Evolutionary conservation across 495 filamentous ascomycete species (phyloP), one percentile per base, ranked within the genome.

Genomic region (Clohesyomyces aquaticus): DNA sequence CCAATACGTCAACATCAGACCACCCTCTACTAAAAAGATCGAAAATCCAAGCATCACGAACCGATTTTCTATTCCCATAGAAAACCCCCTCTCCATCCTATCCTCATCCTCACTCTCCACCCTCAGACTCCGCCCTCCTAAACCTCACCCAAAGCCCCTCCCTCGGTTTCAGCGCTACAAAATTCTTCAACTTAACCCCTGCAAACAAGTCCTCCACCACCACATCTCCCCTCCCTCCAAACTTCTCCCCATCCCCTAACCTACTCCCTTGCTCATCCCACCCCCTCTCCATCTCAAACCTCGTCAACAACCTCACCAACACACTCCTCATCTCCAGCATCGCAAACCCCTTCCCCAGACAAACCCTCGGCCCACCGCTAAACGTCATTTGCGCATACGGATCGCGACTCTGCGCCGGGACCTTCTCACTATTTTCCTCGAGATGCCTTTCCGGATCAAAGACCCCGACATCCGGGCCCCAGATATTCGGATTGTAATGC

Each of bases 271-370:
- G 4, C 22, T 45, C 23, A 25, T 45, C 46, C 49, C 49, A 43
- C 22, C 74, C 26, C 62, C 73, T 64, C 70, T 73, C 16, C 68
- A 74, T 61, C 68, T 74, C 55, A 45, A 32, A 42, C 68, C 72
- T n/a, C 14, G 51, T 49, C 29, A 63, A 14, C 22, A 63, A 10
- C 26, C 38, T 43, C 51, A 75, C 61, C 1, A 72, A 66, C 11
- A 73, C 65, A 49, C 50, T 54, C 59, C 70, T 69, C 51, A 75
- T 70, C 38, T 77, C 72, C 8, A 66, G 29, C 48, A 50, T n/a
- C 29, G 91, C 89, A 76, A 98, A 96, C 2, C 78, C 78, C 73
- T 83, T 79, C 19, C 68, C 81, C 81, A 55, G 75, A 75, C 65
- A 79, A 69, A 14, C 76, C 77, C 76, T 82, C 16, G 76, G 76